A percentile compares a stretch with the other conserved stretches of the same genome.
Conservation (phyloP, 148 eudicot species). For the Rheum nobile region DNA sequence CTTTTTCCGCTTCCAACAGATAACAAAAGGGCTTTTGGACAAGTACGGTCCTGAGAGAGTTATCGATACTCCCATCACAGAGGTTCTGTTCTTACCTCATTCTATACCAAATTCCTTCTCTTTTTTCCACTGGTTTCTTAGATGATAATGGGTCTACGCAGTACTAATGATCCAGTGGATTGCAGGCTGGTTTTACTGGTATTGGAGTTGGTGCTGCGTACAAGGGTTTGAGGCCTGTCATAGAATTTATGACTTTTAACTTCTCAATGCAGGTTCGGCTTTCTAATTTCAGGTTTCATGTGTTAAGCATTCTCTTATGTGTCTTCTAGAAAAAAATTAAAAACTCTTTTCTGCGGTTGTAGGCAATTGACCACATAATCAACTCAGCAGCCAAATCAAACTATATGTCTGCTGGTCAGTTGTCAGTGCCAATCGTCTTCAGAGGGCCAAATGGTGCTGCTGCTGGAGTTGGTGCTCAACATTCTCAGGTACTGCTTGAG, state of each 20-base stretch:
- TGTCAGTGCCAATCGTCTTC: conserved; percentile 63
- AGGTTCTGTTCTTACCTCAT: conserved; percentile 27
- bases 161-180: neutral
- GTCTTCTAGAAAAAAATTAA: neutral
- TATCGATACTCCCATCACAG: conserved; percentile 86
- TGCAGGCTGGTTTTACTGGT: conserved; percentile 75
- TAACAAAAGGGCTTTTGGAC: conserved; percentile 61
- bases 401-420: conserved; percentile 78
- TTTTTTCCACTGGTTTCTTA: neutral
- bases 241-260: conserved; percentile 86
- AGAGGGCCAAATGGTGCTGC: conserved; percentile 89
- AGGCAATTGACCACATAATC: conserved; percentile 81
- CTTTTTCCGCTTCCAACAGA: conserved; percentile 18
- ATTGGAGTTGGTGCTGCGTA: conserved; percentile 82
- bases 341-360: conserved; percentile 6
- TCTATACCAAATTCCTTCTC: neutral
- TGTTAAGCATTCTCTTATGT: neutral
- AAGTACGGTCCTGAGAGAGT: conserved; percentile 85
- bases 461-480: conserved; percentile 88
- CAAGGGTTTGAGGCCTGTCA: conserved; percentile 50
- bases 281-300: neutral
- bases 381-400: conserved; percentile 76
- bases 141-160: neutral
- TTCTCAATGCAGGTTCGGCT: conserved; percentile 77
- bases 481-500: conserved; percentile 49